These are phyloP conservation scores for Leccinum obscurum DNA, from an alignment of 768 basidiomycete genomes.

Conservation along the genomic window DNA sequence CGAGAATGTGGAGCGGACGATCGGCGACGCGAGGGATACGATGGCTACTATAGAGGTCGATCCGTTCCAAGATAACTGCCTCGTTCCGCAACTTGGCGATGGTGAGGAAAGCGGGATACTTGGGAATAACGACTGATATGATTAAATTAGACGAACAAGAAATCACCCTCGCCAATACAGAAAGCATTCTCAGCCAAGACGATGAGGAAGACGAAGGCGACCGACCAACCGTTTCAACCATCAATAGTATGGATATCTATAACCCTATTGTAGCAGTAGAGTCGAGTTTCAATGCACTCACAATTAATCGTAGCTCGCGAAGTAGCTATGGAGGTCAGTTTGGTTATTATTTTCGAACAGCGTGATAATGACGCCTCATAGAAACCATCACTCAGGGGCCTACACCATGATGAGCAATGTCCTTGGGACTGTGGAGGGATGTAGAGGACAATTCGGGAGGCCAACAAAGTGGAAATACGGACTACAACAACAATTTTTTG, in stretches of 20 bases:
- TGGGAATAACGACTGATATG: not conserved
- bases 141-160: not conserved
- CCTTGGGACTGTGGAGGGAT: too few relatives aligned
- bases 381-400: too few relatives aligned
- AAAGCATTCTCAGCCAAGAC: not conserved
- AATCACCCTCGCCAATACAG: not conserved
- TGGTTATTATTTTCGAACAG: too few relatives aligned
- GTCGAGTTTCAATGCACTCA: not conserved
- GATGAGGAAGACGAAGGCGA: not conserved
- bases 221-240: not conserved
- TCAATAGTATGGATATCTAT: too few relatives aligned
- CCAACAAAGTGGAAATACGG: too few relatives aligned
- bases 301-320: not conserved
- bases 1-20: not conserved
- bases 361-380: too few relatives aligned
- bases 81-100: not conserved
- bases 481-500: too few relatives aligned
- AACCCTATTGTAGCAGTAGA: too few relatives aligned
- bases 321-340: not conserved
- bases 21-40: not conserved
- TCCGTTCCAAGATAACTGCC: conserved; percentile 5
- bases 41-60: not conserved
- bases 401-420: too few relatives aligned
- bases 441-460: too few relatives aligned
- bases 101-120: not conserved